Evolutionary conservation across 2,329 filamentous ascomycete genomes (phyloP).

Genomic region (Pestalotiopsis fici): DNA sequence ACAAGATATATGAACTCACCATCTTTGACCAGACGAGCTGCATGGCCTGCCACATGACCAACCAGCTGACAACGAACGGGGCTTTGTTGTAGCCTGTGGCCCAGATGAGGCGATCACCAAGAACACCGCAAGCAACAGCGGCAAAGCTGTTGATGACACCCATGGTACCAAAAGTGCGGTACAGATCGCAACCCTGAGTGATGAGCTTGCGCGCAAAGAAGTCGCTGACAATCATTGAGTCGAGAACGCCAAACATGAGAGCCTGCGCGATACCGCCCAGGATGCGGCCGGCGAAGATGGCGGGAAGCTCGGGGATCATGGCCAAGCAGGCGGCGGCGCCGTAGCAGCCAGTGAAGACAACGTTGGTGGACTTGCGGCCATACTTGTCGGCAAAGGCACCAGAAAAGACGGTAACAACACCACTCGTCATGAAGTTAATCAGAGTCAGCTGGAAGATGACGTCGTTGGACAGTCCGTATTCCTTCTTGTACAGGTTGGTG

Average conservation of each 20-base stretch:
- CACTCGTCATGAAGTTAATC: conserved; percentile 49
- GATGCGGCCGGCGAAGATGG: conserved; percentile 55
- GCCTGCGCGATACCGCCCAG: conserved; percentile 58
- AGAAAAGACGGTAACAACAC: conserved; percentile 41
- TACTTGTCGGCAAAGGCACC: conserved; percentile 41
- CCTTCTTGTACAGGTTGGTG: conserved; percentile 28
- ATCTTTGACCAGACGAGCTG: conserved; percentile 47
- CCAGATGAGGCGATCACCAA: conserved; percentile 52
- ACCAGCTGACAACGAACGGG: conserved; percentile 51
- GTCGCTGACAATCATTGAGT: conserved; percentile 62
- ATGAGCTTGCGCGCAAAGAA: conserved; percentile 48
- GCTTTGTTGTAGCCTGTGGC: conserved; percentile 48
- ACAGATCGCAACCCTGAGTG: conserved; percentile 27
- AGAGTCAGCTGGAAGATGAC: conserved; percentile 40
- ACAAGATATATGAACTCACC: conserved; percentile 33
- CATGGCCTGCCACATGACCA: conserved; percentile 41
- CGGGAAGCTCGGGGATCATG: conserved; percentile 37
- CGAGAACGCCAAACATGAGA: conserved; percentile 59
- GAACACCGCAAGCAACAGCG: conserved; percentile 54
- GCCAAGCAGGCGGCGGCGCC: conserved; percentile 53
- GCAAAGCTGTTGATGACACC: conserved; percentile 55
- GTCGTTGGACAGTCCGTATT: conserved; percentile 22
- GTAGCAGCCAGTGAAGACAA: conserved; percentile 55
- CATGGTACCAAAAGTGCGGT: conserved; percentile 52
- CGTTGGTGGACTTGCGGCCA: conserved; percentile 51